phyloP scores from a whole-genome alignment of 208 protist genomes.

The Trypanosoma grayi region DNA sequence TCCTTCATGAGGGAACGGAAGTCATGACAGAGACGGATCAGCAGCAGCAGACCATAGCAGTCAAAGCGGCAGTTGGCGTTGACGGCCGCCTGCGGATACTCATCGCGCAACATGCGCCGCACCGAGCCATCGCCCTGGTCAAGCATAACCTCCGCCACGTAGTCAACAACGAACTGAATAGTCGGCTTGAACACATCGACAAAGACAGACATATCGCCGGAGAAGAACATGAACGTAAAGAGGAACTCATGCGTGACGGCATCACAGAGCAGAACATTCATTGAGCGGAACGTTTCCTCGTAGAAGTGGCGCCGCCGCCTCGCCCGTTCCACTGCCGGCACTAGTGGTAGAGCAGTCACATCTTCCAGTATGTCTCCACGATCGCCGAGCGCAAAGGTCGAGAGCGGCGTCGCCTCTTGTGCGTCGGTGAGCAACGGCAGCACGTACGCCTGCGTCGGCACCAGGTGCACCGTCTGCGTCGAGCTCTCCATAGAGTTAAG shows the following conservation, averaged over 20 bases:
- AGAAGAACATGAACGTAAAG: conserved; percentile 85
- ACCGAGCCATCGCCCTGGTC: conserved; percentile 33
- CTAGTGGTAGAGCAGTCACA: conserved; percentile 58
- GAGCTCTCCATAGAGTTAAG: conserved; percentile 71
- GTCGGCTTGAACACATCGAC: conserved; percentile 72
- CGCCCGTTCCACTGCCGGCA: conserved; percentile 69
- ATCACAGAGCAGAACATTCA: conserved; percentile 68
- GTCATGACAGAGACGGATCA: conserved; percentile 80
- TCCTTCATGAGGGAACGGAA: conserved; percentile 75
- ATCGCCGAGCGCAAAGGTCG: conserved; percentile 42
- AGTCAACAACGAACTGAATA: conserved; percentile 81
- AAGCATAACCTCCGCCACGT: conserved; percentile 74
- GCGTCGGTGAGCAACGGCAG: conserved; percentile 53
- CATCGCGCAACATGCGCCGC: conserved; percentile 34
- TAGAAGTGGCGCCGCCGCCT: conserved; percentile 54
- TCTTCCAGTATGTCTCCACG: conserved; percentile 49
- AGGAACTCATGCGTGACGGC: conserved; percentile 87
- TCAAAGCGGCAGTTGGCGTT: conserved; percentile 58
- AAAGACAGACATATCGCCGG: conserved; percentile 77
- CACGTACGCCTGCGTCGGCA: conserved; percentile 22
- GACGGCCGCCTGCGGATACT: conserved; percentile 40
- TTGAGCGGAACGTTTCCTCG: conserved; percentile 83
- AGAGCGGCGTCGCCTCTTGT: conserved; percentile 10
- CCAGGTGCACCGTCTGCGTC: conserved; percentile 12
- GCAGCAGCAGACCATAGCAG: conserved; percentile 68